Percentiles rank a stretch among this genome's conserved stretches.
phyloP scores from a whole-genome alignment of 257 asterid genomes.

The Perilla frutescens region DNA sequence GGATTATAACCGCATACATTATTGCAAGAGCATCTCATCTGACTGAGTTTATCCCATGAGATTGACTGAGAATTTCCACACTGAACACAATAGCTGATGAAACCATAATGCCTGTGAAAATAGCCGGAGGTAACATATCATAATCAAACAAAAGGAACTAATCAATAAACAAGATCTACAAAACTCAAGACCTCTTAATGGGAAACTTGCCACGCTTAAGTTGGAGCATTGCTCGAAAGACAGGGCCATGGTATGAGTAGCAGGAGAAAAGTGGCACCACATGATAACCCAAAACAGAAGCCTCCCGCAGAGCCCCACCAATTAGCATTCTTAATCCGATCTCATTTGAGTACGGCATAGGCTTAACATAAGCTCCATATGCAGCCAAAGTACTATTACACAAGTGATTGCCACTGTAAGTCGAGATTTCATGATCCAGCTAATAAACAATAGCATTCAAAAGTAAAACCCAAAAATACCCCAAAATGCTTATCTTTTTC shows the following conservation, averaged over 20 bases:
- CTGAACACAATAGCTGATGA: slow-evolving; percentile 76
- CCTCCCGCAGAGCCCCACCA: slow-evolving; percentile 94
- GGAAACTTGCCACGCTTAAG: slow-evolving; percentile 81
- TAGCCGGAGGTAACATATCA: slow-evolving; percentile 28
- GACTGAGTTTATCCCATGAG: slow-evolving; percentile 76
- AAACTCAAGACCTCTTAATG: slow-evolving; percentile 52
- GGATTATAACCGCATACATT: slow-evolving; percentile 43
- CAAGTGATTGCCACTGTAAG: slow-evolving; percentile 5
- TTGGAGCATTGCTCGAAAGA: slow-evolving; percentile 85
- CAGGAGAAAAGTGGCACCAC: slow-evolving; percentile 89
- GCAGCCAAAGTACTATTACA: slow-evolving; percentile 78
- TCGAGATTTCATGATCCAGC: slow-evolving; percentile 11
- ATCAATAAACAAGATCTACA: slow-evolving; percentile 3
- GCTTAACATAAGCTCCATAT: slow-evolving; percentile 85
- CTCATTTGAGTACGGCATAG: slow-evolving; percentile 88
- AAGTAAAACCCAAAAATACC: slow-evolving; percentile 10
- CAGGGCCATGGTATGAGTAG: slow-evolving; percentile 95
- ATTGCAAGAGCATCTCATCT: slow-evolving; percentile 70
- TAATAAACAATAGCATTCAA: not conserved
- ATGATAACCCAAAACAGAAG: slow-evolving; percentile 80
- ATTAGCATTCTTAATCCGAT: slow-evolving; percentile 90
- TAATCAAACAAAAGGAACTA: slow-evolving; percentile 8
- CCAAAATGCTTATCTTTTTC: not conserved
- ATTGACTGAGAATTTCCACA: slow-evolving; percentile 75
- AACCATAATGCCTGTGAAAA: slow-evolving; percentile 64